phyloP scores from a whole-genome alignment of 176 grass and related monocot genomes.

The Lolium rigidum region DNA sequence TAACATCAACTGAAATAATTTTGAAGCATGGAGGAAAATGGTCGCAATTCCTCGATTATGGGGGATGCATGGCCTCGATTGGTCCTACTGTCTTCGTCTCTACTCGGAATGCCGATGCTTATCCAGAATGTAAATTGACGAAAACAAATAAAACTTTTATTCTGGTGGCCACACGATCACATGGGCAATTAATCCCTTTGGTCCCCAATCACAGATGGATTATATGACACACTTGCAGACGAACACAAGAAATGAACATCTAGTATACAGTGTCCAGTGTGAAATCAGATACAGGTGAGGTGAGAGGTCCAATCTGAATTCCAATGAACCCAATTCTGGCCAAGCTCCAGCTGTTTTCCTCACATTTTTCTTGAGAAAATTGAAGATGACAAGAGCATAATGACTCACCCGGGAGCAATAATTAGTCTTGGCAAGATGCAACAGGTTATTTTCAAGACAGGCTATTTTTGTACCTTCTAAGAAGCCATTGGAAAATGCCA shows the following conservation, averaged over 20 bases:
- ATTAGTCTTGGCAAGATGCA: slow-evolving; percentile 6
- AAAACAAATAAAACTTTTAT: background rate
- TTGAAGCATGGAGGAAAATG: background rate
- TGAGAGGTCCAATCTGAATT: slow-evolving; percentile 39
- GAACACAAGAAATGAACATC: slow-evolving; percentile 31
- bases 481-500: background rate
- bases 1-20: no score
- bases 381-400: background rate
- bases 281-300: background rate
- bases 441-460: background rate
- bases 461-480: background rate
- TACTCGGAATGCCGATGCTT: background rate
- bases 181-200: slow-evolving; percentile 35
- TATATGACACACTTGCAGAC: background rate
- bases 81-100: background rate
- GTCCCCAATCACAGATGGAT: slow-evolving; percentile 25
- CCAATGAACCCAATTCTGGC: slow-evolving; percentile 30
- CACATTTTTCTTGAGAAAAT: slow-evolving; percentile 49
- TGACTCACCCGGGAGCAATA: background rate
- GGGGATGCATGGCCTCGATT: background rate
- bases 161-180: slow-evolving; percentile 14
- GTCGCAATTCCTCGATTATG: background rate
- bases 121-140: background rate
- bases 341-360: slow-evolving; percentile 5
- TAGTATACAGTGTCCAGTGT: slow-evolving; percentile 20